Evolutionary conservation across 73 alveolate genomes (phyloP).

Genomic region (Paramecium sonneborni): DNA sequence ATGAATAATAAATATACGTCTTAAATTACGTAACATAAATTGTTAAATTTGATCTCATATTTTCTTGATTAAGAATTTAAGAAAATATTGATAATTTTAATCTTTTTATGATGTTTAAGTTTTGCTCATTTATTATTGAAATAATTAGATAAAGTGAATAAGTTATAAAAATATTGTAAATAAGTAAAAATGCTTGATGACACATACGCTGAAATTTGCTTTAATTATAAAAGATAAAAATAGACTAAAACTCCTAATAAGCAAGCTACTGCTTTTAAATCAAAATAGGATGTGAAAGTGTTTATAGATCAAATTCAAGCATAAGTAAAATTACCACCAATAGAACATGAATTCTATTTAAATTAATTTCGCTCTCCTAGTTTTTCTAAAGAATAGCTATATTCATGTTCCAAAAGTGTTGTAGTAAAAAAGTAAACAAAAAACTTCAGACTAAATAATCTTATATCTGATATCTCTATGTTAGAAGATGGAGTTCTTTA

Average conservation of each 20-base stretch:
- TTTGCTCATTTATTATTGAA: no score
- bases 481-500: background rate
- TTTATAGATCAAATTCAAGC: background rate
- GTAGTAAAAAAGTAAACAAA: background rate
- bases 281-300: background rate
- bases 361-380: slow-evolving; percentile 11
- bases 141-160: background rate
- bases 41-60: no score
- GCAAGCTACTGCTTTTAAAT: background rate
- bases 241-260: background rate
- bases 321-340: background rate
- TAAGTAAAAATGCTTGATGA: background rate
- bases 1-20: no score
- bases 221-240: background rate
- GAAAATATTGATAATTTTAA: no score
- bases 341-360: background rate
- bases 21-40: no score
- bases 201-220: slow-evolving; percentile 22
- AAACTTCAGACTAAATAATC: background rate
- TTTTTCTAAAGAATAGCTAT: background rate
- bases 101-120: no score
- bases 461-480: background rate
- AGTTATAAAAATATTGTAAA: background rate
- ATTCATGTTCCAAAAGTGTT: slow-evolving; percentile 1
- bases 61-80: no score